These are phyloP conservation scores for Volvox carteri DNA, from an alignment of 163 green algal species.

Conservation along the genomic window DNA sequence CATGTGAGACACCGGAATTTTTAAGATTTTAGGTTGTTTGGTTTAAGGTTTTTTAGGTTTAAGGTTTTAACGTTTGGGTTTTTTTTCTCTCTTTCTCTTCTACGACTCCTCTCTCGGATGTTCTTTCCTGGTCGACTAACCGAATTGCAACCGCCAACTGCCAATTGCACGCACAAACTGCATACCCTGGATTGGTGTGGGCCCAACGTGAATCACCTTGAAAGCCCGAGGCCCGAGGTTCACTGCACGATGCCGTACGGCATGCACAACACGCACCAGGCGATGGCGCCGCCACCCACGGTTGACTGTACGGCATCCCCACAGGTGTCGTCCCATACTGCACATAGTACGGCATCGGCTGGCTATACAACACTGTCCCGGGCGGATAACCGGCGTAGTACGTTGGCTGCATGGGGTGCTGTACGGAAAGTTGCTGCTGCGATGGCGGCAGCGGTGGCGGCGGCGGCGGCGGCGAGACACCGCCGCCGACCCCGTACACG, in stretches of 20 bases:
- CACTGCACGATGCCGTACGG: neutral
- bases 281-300: neutral
- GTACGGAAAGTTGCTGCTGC: neutral
- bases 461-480: neutral
- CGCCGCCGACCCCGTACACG: slow-evolving; percentile 10
- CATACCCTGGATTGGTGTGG: no score
- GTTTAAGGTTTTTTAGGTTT: no score
- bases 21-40: no score
- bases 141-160: no score
- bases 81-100: no score
- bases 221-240: no score
- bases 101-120: no score
- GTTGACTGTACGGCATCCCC: slow-evolving; percentile 17
- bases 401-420: neutral
- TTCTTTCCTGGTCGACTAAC: no score
- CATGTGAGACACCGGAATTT: no score
- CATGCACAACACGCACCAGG: neutral
- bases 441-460: neutral
- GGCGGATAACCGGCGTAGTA: slow-evolving; percentile 21
- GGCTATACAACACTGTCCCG: neutral
- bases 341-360: slow-evolving; percentile 13
- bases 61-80: no score
- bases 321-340: neutral
- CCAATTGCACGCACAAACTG: no score
- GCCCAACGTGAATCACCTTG: no score